Evolutionary conservation across 1,284 basidiomycete species (phyloP), one percentile per base, ranked within the genome.

Genomic region (Apiotrichum sp.): DNA sequence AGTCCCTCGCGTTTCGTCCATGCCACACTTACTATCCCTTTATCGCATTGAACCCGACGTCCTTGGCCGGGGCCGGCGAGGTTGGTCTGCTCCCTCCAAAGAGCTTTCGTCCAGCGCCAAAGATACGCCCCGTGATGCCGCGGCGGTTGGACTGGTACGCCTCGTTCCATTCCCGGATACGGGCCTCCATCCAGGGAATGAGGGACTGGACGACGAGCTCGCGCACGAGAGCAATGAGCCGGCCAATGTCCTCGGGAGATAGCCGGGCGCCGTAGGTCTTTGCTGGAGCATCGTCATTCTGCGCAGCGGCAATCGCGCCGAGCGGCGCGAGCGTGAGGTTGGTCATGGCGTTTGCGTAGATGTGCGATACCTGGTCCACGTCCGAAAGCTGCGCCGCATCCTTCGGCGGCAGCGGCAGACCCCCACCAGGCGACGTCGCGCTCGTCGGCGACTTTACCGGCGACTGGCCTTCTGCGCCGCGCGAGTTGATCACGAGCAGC

Each of bases 181-280:
- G 87, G 64, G 88, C 88, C 77, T 98, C 95, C 89, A 98, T 93
- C 86, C 89, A 97, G 0, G 95, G 95, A 3, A 98, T 77, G 38
- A 98, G 78, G 65, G 88, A 93, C 83, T 92, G 91, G 4, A 87
- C 86, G 2, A 92, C 82, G 63, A 98, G 87, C 71, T 98, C 95
- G 45, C 93, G 83, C 6, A 92, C 82, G 64, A 98, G 92, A 44
- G 84, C 83, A 0, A 86, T 86, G 31, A 89, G 83, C 58, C 85
- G 83, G 58, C 87, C 83, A 9, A 93, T 87, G 73, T 98, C 93
- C 47, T 81, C 80, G 57, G 89, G 84, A 6, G 80, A 80, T 70
- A 96, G 77, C 40, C 78, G 79, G 0, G 64, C 47, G 1, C 67
- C 74, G 43, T 73, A 69, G 16, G 65, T 55, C 50, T 67, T 69